A percentile compares a stretch with the other conserved stretches of the same genome.
Conservation (phyloP, 2,329 filamentous ascomycete genomes). For the Colletotrichum horii region DNA sequence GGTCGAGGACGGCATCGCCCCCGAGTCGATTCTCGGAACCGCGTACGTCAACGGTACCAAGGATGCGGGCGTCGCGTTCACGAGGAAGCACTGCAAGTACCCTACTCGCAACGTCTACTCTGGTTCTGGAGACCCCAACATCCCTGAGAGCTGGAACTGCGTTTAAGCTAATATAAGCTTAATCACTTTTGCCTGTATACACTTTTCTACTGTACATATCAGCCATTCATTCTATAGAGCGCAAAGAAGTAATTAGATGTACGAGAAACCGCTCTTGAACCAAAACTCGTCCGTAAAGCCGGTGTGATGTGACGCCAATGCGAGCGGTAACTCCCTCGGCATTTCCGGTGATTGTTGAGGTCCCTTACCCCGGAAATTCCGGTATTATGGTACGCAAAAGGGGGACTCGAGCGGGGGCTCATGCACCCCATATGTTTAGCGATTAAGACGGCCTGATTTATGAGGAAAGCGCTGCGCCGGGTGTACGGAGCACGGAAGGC, state of each 20-base stretch:
- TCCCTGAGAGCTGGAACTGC: conserved; percentile 23
- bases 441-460: background rate
- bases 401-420: background rate
- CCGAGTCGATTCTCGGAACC: conserved; percentile 36
- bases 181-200: background rate
- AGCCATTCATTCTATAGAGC: background rate
- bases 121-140: conserved; percentile 16
- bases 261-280: background rate
- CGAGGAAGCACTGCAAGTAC: conserved; percentile 39
- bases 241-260: background rate
- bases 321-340: background rate
- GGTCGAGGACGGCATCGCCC: conserved; percentile 35
- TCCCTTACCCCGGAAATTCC: background rate
- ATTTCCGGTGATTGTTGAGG: background rate
- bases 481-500: background rate
- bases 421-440: background rate
- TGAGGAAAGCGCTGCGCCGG: background rate
- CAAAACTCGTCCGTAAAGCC: background rate
- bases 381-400: background rate
- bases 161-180: background rate
- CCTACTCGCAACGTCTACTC: conserved; percentile 36
- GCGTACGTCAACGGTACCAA: conserved; percentile 33
- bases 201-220: background rate
- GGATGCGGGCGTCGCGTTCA: conserved; percentile 30
- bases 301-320: accelerated